Base-by-base conservation (phyloP, 202 grass and related monocot genomes). In the Bolboschoenoplectus hybrid region DNA sequence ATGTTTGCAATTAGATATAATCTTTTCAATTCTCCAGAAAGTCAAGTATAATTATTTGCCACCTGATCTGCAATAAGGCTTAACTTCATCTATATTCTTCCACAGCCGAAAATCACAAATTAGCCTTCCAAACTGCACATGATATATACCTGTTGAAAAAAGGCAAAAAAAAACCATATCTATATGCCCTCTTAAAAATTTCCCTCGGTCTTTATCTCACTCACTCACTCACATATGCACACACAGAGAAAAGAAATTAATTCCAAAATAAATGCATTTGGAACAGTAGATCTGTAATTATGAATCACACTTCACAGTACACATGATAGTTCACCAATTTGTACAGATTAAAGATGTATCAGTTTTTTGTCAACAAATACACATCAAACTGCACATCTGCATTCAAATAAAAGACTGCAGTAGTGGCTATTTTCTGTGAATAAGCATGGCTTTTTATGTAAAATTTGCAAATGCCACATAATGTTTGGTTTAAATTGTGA, bases 1-100 rank as follows among this genome's bases (percentile, higher is more conserved):
- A 6, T 81, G 0, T 81, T 47, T 82, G 60, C 58, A 66, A 82
- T 19, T 49, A 82, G 44, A 46, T 63, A 6, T 35, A 44, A 32
- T 41, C 20, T 62, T 63, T 65, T 11, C 16, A 46, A 45, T 49
- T 38, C 17, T 20, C 4, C 55, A 64, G 7, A 26, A 17, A 65
- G 9, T 26, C 55, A 56, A 58, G 17, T 58, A 58, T 7, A 4
- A 19, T 41, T 43, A 80, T 60, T 57, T 80, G 9, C 61, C 2
- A 65, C 80, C n/a, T 82, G 14, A 45, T 44, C 3, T 78, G 5
- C n/a, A 4, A 38, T 47, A 20, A 75, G 8, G 71, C 5, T 36
- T 12, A 13, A 1, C 36, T 38, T 41, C 14, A 79, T 79, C 13
- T 78, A 57, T 79, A 5, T 34, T 39, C 35, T 58, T 40, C 52